A percentile compares a stretch with the other conserved stretches of the same genome.
phyloP scores from a whole-genome alignment of 2,329 filamentous ascomycete genomes.

The Aspergillus floridensis region DNA sequence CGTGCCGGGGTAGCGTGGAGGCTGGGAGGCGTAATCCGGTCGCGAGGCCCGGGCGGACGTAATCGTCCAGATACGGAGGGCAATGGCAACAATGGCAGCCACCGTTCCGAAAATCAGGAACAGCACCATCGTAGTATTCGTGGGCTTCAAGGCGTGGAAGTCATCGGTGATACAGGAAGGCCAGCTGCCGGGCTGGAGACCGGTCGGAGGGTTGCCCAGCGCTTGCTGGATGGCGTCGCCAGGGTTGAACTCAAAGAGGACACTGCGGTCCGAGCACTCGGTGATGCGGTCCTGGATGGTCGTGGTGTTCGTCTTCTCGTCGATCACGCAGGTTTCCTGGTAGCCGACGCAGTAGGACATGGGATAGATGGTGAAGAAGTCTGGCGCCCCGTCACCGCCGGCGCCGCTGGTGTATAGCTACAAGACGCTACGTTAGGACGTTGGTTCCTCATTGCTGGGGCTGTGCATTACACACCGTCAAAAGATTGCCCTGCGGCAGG shows the following conservation, averaged over 20 bases:
- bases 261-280: slow-evolving; percentile 5
- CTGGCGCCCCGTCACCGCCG: not conserved
- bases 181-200: not conserved
- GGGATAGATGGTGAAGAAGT: slow-evolving; percentile 9
- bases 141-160: slow-evolving; percentile 2
- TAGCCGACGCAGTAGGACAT: slow-evolving; percentile 10
- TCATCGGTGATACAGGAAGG: slow-evolving; percentile 7
- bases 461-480: not conserved
- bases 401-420: not conserved
- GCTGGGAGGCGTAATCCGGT: not conserved
- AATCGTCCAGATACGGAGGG: not conserved
- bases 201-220: not conserved
- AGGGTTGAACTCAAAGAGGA: slow-evolving; percentile 8
- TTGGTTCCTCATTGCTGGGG: not conserved
- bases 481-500: slow-evolving; percentile 4
- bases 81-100: not conserved
- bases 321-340: not conserved
- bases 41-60: not conserved
- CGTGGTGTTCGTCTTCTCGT: slow-evolving; percentile 1
- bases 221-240: not conserved
- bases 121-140: slow-evolving; percentile 7
- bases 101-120: slow-evolving; percentile 2
- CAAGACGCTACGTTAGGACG: not conserved
- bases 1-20: not conserved
- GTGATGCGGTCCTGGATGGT: not conserved